Base-by-base conservation (phyloP, 2,329 filamentous ascomycete genomes). In the Rutstroemia sp. region DNA sequence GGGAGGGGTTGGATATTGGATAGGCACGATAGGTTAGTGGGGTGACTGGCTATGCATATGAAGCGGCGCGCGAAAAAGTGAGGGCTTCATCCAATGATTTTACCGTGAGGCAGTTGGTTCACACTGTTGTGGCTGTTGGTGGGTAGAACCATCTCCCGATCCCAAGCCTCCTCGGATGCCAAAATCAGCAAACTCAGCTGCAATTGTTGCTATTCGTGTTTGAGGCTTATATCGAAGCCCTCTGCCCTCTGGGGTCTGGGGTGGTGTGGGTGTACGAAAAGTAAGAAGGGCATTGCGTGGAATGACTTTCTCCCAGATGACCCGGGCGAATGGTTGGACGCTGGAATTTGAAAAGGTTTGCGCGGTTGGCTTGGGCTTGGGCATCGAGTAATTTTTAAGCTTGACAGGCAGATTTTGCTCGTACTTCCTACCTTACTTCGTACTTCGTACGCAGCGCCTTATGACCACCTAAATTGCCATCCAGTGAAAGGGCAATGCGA, bases 151-250 rank as follows among this genome's bases (percentile, higher is more conserved):
- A 25, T 25, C 16, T 34, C 36, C 19, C 17, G 21, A 12, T 23
- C 23, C 44, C 21, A 38, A 36, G 51, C 51, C 51, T 47, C 51
- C 38, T 50, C 25, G 25, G 19, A 50, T 48, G 21, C 12, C 21
- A 25, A 40, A 30, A 30, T 19, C 19, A 44, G 16, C n/a, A 44
- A 6, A 51, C 44, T 57, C 55, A 60, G 51, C 57, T 56, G n/a
- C 4, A 14, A 16, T 19, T 25, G 48, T 58, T 60, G 30, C 58
- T 61, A 60, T 61, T 59, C 59, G 45, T 47, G 50, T 48, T 8
- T 54, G 57, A 58, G 59, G 59, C 57, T 61, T 56, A 47, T 52
- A 23, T 19, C 50, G 45, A 48, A 5, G 17, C 34, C 16, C 16
- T 16, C 30, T 27, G 17, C 34, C 16, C 16, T 16, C 30, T 27